Conservation (phyloP, 495 filamentous ascomycete species). For the Penicillium cataractarum region DNA sequence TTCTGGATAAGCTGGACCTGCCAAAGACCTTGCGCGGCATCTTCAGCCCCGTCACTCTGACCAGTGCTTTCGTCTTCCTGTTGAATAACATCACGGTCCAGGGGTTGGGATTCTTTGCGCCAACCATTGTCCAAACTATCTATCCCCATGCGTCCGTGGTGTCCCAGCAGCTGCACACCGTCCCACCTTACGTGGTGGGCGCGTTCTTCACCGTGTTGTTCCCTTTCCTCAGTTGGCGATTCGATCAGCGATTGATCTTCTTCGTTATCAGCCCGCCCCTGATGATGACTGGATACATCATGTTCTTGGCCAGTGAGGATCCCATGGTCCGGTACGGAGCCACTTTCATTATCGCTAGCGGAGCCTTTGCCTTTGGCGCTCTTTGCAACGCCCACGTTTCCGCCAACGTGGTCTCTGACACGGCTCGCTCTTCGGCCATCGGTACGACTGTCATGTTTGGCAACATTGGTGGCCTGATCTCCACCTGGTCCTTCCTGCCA, state of each 20-base stretch:
- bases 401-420: constrained; percentile 73
- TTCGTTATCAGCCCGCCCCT: constrained; percentile 53
- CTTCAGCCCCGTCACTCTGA: constrained; percentile 52
- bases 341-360: constrained; percentile 67
- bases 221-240: constrained; percentile 61
- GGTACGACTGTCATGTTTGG: constrained; percentile 72
- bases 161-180: constrained; percentile 66
- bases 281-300: constrained; percentile 70
- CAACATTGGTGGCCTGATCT: constrained; percentile 71
- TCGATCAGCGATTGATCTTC: constrained; percentile 55
- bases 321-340: constrained; percentile 66
- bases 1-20: constrained; percentile 55
- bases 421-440: constrained; percentile 66
- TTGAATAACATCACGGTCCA: constrained; percentile 61
- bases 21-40: constrained; percentile 52
- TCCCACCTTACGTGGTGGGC: constrained; percentile 72
- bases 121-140: constrained; percentile 71
- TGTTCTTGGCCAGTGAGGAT: constrained; percentile 64
- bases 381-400: constrained; percentile 67
- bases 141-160: constrained; percentile 57
- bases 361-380: constrained; percentile 59
- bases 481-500: constrained; percentile 70
- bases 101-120: constrained; percentile 68
- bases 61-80: constrained; percentile 52
- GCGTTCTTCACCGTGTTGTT: constrained; percentile 67